These are phyloP conservation scores for Penicillium expansum DNA, from an alignment of 2,329 filamentous ascomycete genomes.

Conservation along the genomic window DNA sequence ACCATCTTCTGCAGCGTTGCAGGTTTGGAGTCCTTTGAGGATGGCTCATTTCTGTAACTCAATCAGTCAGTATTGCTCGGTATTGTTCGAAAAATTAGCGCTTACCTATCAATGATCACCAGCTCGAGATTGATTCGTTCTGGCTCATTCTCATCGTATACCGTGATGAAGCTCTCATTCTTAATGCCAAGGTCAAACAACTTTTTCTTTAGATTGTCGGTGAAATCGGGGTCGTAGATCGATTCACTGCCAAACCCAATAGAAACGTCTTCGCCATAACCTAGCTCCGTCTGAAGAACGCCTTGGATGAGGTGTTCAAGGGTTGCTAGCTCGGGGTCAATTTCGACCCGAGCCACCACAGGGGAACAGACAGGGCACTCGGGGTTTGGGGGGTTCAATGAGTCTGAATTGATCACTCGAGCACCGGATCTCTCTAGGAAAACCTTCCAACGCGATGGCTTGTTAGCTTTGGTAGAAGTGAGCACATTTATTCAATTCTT, in stretches of 20 bases:
- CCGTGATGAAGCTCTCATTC: constrained; percentile 71
- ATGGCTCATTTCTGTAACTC: constrained; percentile 25
- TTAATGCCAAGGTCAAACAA: constrained; percentile 73
- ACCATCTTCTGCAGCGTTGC: constrained; percentile 42
- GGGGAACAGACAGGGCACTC: constrained; percentile 81
- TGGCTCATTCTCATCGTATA: no score
- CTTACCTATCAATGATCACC: constrained; percentile 42
- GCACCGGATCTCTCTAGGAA: constrained; percentile 70
- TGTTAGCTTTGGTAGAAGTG: neutral
- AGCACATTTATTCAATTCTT: constrained; percentile 18
- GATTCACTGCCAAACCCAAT: constrained; percentile 71
- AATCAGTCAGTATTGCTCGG: constrained; percentile 12
- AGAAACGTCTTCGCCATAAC: constrained; percentile 78
- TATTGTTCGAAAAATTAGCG: neutral
- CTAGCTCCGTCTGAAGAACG: constrained; percentile 66
- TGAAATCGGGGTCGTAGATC: constrained; percentile 87
- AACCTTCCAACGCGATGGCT: constrained; percentile 48
- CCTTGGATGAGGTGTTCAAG: constrained; percentile 75
- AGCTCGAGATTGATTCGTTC: no score
- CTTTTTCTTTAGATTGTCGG: constrained; percentile 78
- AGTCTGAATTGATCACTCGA: constrained; percentile 57
- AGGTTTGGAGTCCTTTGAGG: constrained; percentile 40
- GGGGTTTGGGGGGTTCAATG: constrained; percentile 65
- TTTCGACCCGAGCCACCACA: constrained; percentile 63
- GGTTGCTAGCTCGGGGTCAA: constrained; percentile 70